Evolutionary conservation across 257 asterid genomes (phyloP), one percentile per base, ranked within the genome.

Genomic region (Solanum sejunctum): DNA sequence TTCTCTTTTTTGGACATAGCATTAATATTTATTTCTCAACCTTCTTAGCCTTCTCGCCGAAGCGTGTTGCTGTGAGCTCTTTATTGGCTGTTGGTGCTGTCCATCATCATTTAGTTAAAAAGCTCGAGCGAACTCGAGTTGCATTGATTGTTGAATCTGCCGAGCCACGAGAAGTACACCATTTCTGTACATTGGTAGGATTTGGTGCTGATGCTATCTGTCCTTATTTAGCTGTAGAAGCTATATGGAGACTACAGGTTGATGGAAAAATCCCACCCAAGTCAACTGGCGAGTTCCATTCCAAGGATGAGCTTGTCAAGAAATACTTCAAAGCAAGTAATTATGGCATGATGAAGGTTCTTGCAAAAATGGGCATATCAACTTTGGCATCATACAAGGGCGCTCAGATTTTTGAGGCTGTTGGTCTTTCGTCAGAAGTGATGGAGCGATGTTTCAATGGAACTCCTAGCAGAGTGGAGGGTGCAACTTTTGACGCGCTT

Each of bases 91-190:
- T 94, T 85, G 99, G 99, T 75, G 99, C 99, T 85, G 99, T 97
- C 77, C 99, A 97, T 91, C 99, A 97, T 86, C 98, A 97, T 90
- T 91, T 97, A 54, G 99, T 97, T 45, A 92, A 94, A 89, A 95
- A 92, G 83, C 99, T 94, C 32, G 99, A 95, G 91, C 89, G 99
- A 60, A 97, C 99, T 70, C 97, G 94, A n/a, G 98, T 91, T 63
- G 99, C 97, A 64, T 89, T 97, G 91, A 88, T 97, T 56, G 83
- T 97, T 84, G 99, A 97, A 84, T 95, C 99, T 57, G 99, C 99
- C 6, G 99, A 97, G 91, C 99, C 99, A 60, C 97, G 99, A 61
- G 99, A 97, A 91, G 99, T 97, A 84, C 99, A 97, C 87, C 99
- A 97, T 88, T 97, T 97, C 88, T 97, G 99, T 85, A 95, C 99